These are phyloP conservation scores for Cryptococcus floricola DNA, from an alignment of 1,284 basidiomycete species.

Conservation along the genomic window DNA sequence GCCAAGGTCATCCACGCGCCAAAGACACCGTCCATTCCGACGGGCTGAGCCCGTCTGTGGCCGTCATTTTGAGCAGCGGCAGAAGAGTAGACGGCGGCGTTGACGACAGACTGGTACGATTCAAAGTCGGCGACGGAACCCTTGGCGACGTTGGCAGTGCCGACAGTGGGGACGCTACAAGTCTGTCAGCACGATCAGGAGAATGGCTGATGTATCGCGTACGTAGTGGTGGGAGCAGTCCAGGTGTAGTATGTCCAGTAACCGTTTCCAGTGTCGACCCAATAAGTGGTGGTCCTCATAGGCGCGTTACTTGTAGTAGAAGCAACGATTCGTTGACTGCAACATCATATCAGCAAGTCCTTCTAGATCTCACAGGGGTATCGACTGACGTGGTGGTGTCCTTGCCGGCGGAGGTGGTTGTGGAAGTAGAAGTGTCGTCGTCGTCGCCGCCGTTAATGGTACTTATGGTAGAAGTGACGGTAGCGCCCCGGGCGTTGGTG, in stretches of 20 bases:
- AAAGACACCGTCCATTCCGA: slow-evolving; percentile 1
- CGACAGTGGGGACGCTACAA: slow-evolving; percentile 20
- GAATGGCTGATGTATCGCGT: slow-evolving; percentile 1
- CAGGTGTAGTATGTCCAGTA: slow-evolving; percentile 28
- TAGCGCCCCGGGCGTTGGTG: slow-evolving; percentile 28
- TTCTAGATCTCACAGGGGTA: neutral
- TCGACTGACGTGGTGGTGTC: slow-evolving; percentile 18
- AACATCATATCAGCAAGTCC: neutral
- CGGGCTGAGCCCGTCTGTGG: neutral
- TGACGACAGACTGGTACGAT: slow-evolving; percentile 29
- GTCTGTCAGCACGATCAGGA: neutral
- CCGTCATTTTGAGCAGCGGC: slow-evolving; percentile 6
- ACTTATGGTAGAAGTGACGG: slow-evolving; percentile 20
- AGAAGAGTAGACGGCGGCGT: slow-evolving; percentile 25
- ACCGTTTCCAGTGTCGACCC: slow-evolving; percentile 30
- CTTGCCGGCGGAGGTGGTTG: slow-evolving; percentile 1
- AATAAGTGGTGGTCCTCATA: slow-evolving; percentile 36
- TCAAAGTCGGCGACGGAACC: slow-evolving; percentile 32
- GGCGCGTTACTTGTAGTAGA: slow-evolving; percentile 16
- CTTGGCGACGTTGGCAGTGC: slow-evolving; percentile 30
- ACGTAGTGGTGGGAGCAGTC: slow-evolving; percentile 31
- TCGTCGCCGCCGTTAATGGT: slow-evolving; percentile 6
- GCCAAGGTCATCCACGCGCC: slow-evolving; percentile 16
- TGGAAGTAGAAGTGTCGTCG: slow-evolving; percentile 10
- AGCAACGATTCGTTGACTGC: slow-evolving; percentile 12